Conservation (phyloP, 2,329 filamentous ascomycete species). For the Diaporthe destruens region DNA sequence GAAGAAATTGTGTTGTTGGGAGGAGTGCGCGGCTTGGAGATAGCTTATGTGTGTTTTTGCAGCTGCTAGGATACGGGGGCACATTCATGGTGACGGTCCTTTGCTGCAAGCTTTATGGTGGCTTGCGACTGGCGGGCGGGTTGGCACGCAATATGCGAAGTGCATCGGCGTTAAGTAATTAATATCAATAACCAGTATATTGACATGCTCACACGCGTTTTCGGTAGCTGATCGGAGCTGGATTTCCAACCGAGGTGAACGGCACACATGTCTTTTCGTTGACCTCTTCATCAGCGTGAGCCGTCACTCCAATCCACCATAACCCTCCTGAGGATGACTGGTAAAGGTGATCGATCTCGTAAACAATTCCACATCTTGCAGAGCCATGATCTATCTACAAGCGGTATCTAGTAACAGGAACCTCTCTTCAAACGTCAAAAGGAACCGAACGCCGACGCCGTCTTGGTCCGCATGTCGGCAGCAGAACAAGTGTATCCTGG, state of each 20-base stretch:
- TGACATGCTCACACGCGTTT: not conserved
- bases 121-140: not conserved
- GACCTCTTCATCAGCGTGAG: no score
- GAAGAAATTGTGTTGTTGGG: not conserved
- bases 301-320: no score
- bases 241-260: not conserved
- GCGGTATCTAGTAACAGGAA: not conserved
- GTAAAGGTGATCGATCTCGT: not conserved
- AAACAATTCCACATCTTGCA: not conserved
- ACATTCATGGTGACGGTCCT: not conserved
- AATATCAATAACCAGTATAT: constrained; percentile 20
- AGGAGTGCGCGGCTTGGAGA: not conserved
- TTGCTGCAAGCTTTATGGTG: constrained; percentile 7
- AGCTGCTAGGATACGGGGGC: not conserved
- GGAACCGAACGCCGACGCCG: constrained; percentile 9
- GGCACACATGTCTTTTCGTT: not conserved
- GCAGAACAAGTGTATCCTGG: not conserved
- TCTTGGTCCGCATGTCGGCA: not conserved
- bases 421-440: not conserved
- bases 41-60: not conserved
- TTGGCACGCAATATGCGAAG: not conserved
- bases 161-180: constrained; percentile 21
- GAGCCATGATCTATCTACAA: constrained; percentile 1
- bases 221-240: not conserved
- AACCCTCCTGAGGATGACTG: not conserved